Conservation (phyloP, 169 alveolate genomes). For the Plasmodium sp. region DNA sequence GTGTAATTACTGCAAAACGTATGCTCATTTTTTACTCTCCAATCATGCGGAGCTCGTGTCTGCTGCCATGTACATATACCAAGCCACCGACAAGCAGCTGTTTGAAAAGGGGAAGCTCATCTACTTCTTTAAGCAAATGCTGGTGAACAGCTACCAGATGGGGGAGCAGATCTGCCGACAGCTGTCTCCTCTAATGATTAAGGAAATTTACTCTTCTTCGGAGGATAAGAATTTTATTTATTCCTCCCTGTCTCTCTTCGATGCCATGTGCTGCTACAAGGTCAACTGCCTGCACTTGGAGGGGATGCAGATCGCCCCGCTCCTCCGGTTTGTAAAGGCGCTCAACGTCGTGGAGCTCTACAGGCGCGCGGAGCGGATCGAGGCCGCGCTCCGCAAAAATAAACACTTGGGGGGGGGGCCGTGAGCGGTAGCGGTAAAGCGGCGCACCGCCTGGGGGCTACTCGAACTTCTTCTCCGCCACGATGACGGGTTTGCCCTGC, state of each 20-base stretch:
- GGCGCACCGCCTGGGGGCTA: neutral
- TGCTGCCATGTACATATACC: slow-evolving; percentile 26
- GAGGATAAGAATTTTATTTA: slow-evolving; percentile 27
- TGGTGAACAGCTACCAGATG: neutral
- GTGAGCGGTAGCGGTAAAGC: too few species aligned
- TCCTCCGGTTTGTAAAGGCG: slow-evolving; percentile 13
- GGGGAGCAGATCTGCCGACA: slow-evolving; percentile 24
- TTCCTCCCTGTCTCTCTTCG: slow-evolving; percentile 28
- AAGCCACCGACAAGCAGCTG: slow-evolving; percentile 2
- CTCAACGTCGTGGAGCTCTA: slow-evolving; percentile 27
- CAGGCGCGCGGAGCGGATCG: slow-evolving; percentile 4
- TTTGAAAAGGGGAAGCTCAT: slow-evolving; percentile 39
- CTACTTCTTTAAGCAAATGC: slow-evolving; percentile 29
- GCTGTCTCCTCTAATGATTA: slow-evolving; percentile 26
- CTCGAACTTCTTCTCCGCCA: slow-evolving; percentile 28
- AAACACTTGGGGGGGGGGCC: neutral
- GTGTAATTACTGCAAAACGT: slow-evolving; percentile 21
- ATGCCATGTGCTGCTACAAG: slow-evolving; percentile 15
- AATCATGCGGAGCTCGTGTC: slow-evolving; percentile 18
- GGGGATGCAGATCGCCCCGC: neutral
- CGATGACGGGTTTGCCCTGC: slow-evolving; percentile 2
- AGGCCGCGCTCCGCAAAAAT: neutral
- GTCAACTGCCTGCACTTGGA: slow-evolving; percentile 6
- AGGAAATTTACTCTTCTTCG: slow-evolving; percentile 26
- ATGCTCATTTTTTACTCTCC: slow-evolving; percentile 15